Conservation (phyloP, 2,329 filamentous ascomycete genomes). For the Aureobasidium subglaciale region DNA sequence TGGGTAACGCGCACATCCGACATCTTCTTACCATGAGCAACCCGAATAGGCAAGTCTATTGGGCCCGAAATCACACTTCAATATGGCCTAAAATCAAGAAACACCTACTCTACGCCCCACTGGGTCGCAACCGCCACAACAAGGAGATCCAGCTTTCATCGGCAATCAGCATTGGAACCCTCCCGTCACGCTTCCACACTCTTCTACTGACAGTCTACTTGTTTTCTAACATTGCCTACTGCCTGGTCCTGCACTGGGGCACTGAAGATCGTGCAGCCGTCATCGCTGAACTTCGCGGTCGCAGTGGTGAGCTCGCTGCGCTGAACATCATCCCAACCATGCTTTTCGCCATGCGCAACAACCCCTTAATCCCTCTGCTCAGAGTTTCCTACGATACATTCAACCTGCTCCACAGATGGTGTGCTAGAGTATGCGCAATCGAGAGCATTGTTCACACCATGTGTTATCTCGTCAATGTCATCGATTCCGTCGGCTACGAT, state of each 20-base stretch:
- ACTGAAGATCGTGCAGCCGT: constrained; percentile 46
- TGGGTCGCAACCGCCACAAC: constrained; percentile 71
- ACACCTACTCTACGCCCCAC: constrained; percentile 61
- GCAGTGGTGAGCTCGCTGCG: constrained; percentile 74
- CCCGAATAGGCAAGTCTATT: constrained; percentile 37
- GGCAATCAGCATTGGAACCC: constrained; percentile 64
- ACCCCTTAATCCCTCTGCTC: constrained; percentile 74
- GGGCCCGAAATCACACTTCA: constrained; percentile 37
- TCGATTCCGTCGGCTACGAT: constrained; percentile 48
- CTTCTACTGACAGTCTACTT: constrained; percentile 62
- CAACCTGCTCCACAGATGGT: constrained; percentile 82
- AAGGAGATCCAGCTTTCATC: constrained; percentile 61
- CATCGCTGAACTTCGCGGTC: constrained; percentile 74
- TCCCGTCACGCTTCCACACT: constrained; percentile 73
- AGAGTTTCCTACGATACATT: constrained; percentile 93
- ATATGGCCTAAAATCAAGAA: constrained; percentile 55
- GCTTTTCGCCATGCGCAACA: constrained; percentile 85
- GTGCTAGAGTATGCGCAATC: constrained; percentile 64
- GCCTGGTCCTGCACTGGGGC: constrained; percentile 57
- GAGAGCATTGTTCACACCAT: constrained; percentile 64
- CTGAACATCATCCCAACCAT: constrained; percentile 91
- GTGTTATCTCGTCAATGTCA: constrained; percentile 64
- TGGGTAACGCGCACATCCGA: constrained; percentile 38
- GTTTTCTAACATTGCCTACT: constrained; percentile 70
- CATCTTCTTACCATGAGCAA: constrained; percentile 39